phyloP scores from a whole-genome alignment of 805 yeast genomes.

The Nakazawaea siamensis region DNA sequence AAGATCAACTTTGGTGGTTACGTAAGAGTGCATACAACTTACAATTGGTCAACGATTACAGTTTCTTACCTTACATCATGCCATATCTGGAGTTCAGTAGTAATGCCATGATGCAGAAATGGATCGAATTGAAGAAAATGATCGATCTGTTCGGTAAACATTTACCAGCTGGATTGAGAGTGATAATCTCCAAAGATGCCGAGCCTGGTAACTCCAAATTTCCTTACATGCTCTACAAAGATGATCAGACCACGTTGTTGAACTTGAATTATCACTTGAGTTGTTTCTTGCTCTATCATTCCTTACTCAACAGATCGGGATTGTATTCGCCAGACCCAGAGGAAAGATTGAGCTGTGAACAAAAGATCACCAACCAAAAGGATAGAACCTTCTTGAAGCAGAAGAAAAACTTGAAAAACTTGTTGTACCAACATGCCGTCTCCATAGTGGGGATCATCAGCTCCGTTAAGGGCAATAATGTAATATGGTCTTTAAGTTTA shows the following conservation, averaged over 20 bases:
- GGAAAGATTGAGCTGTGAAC: not conserved
- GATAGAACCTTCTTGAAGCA: conserved; percentile 4
- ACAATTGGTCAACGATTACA: conserved; percentile 7
- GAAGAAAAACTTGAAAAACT: conserved; percentile 1
- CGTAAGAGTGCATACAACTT: conserved; percentile 9
- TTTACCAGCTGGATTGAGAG: conserved; percentile 4
- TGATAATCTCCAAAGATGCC: not conserved
- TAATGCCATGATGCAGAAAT: conserved; percentile 8
- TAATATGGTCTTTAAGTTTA: conserved; percentile 8
- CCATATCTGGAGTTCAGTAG: conserved; percentile 3
- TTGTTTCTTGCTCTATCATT: conserved; percentile 7
- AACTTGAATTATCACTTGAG: conserved; percentile 10
- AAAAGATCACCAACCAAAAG: not conserved
- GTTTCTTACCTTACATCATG: conserved; percentile 8
- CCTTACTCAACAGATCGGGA: conserved; percentile 4
- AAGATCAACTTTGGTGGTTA: conserved; percentile 12
- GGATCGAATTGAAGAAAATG: conserved; percentile 10
- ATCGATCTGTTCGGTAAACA: conserved; percentile 8
- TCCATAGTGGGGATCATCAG: conserved; percentile 6
- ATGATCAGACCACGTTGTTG: conserved; percentile 3
- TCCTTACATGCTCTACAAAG: conserved; percentile 5
- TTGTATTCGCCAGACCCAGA: conserved; percentile 3
- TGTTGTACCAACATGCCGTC: conserved; percentile 7
- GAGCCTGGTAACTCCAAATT: conserved; percentile 1
- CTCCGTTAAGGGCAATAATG: conserved; percentile 1